phyloP scores from a whole-genome alignment of 805 yeast genomes.

The Candida sithepensis region DNA sequence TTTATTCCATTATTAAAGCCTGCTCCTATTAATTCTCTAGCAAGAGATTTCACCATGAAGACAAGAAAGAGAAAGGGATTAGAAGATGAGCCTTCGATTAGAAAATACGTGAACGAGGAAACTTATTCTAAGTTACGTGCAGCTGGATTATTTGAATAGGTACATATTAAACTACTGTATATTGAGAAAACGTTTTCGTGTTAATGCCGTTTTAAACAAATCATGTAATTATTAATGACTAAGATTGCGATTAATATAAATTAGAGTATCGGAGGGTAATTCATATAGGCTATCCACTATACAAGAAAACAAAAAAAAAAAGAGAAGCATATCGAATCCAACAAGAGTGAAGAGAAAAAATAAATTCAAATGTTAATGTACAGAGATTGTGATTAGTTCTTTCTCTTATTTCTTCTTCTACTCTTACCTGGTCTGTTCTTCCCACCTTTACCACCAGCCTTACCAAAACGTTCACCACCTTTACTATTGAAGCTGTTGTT shows the following conservation, averaged over 20 bases:
- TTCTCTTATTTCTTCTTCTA: constrained; percentile 39
- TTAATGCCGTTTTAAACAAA: too few species aligned
- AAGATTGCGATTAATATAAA: too few species aligned
- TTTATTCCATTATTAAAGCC: constrained; percentile 69
- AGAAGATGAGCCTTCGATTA: constrained; percentile 63
- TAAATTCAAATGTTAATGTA: not conserved
- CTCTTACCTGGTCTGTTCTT: constrained; percentile 51
- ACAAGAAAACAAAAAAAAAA: too few species aligned
- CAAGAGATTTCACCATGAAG: constrained; percentile 86
- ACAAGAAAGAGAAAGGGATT: constrained; percentile 88
- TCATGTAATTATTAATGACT: too few species aligned
- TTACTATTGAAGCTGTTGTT: constrained; percentile 6
- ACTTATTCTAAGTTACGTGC: constrained; percentile 47
- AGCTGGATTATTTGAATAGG: constrained; percentile 17
- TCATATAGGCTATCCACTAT: not conserved
- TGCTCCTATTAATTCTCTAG: constrained; percentile 64
- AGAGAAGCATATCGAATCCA: too few species aligned
- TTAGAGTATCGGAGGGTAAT: not conserved
- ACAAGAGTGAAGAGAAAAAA: not conserved
- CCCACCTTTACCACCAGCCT: constrained; percentile 33
- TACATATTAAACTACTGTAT: not conserved
- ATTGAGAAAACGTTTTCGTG: too few species aligned
- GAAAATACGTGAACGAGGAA: constrained; percentile 63
- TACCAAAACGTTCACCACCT: constrained; percentile 1
- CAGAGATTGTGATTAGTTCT: constrained; percentile 1